These are phyloP conservation scores for Saccharomyces hybrid DNA, from an alignment of 1,139 yeast species.

Conservation along the genomic window DNA sequence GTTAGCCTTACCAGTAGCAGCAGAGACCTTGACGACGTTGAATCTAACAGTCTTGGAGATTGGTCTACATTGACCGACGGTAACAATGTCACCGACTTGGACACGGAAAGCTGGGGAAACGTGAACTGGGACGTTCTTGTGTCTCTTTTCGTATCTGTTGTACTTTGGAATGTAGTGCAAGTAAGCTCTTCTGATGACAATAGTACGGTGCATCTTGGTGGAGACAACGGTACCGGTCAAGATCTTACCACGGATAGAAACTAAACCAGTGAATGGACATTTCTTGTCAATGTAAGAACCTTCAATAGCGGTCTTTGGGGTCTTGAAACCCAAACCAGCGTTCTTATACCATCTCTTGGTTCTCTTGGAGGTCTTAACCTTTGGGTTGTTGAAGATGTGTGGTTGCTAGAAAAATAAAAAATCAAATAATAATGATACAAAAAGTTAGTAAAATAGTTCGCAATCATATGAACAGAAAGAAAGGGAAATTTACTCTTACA, in stretches of 20 bases:
- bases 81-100: slow-evolving; percentile 96
- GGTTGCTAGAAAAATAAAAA: slow-evolving; percentile 63
- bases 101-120: slow-evolving; percentile 99
- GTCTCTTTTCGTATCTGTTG: slow-evolving; percentile 99
- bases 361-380: slow-evolving; percentile 96
- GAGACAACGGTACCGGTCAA: slow-evolving; percentile 98
- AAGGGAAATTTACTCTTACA: not conserved
- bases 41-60: slow-evolving; percentile 99
- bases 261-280: slow-evolving; percentile 96
- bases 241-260: slow-evolving; percentile 99
- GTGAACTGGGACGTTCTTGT: slow-evolving; percentile 99
- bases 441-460: slow-evolving; percentile 1
- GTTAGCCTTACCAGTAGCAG: slow-evolving; percentile 77
- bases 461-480: slow-evolving; percentile 84
- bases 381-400: slow-evolving; percentile 99
- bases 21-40: slow-evolving; percentile 95
- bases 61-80: slow-evolving; percentile 99
- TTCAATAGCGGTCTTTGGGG: slow-evolving; percentile 97
- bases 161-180: slow-evolving; percentile 99
- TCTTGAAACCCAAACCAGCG: slow-evolving; percentile 99
- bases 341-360: slow-evolving; percentile 99
- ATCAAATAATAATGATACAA: slow-evolving; percentile 1
- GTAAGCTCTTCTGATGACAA: slow-evolving; percentile 99
- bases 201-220: slow-evolving; percentile 99
- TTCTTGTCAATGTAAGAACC: slow-evolving; percentile 99